Evolutionary conservation across 371 early-diverging fungal species (phyloP).

Genomic region (Mucor plumbeus): DNA sequence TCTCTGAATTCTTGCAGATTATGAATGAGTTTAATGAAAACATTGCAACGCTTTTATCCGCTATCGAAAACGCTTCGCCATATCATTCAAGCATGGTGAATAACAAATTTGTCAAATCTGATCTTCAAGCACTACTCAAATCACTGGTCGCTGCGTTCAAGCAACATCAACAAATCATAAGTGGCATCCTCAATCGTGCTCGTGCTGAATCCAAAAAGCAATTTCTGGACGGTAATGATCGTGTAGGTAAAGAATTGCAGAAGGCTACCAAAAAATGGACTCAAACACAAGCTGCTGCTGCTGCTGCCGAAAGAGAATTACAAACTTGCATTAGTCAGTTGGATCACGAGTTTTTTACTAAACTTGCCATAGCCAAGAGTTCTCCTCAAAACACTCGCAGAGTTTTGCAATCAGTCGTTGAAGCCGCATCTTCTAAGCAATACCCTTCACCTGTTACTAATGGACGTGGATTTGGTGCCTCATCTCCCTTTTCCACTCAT

Average conservation of each 20-base stretch:
- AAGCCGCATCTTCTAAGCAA: conserved; percentile 7
- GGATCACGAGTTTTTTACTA: conserved; percentile 53
- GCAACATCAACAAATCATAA: conserved; percentile 44
- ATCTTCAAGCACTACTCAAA: conserved; percentile 53
- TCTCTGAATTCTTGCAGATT: conserved; percentile 36
- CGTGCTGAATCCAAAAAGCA: conserved; percentile 37
- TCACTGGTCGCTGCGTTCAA: conserved; percentile 56
- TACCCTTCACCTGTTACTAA: not conserved
- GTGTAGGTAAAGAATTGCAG: conserved; percentile 44
- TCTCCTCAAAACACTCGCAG: conserved; percentile 9
- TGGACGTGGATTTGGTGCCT: not conserved
- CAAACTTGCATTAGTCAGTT: conserved; percentile 44
- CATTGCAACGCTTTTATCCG: conserved; percentile 34
- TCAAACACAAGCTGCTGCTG: conserved; percentile 39
- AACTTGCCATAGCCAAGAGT: conserved; percentile 45
- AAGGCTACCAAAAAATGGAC: conserved; percentile 51
- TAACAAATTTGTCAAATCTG: conserved; percentile 48
- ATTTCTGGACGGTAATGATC: conserved; percentile 35
- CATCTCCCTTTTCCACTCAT: conserved; percentile 9
- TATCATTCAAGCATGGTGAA: conserved; percentile 43
- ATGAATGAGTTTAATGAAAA: conserved; percentile 43
- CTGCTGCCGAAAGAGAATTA: conserved; percentile 38
- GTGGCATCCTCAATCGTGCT: conserved; percentile 38
- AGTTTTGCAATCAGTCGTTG: conserved; percentile 6
- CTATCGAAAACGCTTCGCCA: conserved; percentile 49